Conservation (phyloP, 495 filamentous ascomycete genomes). For the Hypoxylon cercidicola region DNA sequence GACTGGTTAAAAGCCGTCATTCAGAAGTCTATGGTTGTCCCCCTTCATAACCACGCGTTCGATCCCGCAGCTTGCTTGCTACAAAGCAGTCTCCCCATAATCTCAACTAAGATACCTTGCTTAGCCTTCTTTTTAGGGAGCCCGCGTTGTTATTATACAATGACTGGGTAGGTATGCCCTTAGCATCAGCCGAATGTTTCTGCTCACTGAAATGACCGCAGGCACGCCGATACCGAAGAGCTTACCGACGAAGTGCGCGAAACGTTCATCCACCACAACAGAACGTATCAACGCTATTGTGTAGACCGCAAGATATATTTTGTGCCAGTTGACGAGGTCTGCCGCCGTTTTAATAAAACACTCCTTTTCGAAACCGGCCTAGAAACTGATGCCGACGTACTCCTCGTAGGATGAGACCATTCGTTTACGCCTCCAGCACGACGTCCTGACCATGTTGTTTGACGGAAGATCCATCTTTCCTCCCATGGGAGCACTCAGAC, state of each 20-base stretch:
- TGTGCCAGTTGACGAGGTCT: conserved; percentile 85
- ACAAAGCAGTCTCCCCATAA: conserved; percentile 22
- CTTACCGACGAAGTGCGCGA: conserved; percentile 62
- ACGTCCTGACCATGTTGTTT: conserved; percentile 76
- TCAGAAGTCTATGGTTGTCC: conserved; percentile 32
- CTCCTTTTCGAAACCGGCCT: conserved; percentile 29
- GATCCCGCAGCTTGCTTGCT: conserved; percentile 27
- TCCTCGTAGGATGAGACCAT: conserved; percentile 79
- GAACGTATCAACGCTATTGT: conserved; percentile 78
- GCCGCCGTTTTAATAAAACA: conserved; percentile 15
- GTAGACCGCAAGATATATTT: conserved; percentile 79
- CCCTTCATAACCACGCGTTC: conserved; percentile 25
- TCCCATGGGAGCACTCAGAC: conserved; percentile 68
- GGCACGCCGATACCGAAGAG: conserved; percentile 48
- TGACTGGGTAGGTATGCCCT: conserved; percentile 45
- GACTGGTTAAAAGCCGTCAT: conserved; percentile 41
- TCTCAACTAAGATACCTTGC: conserved; percentile 30
- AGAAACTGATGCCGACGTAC: conserved; percentile 33
- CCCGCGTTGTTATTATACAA: conserved; percentile 27
- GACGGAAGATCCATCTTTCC: conserved; percentile 83
- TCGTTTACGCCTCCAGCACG: conserved; percentile 75
- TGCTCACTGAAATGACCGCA: conserved; percentile 39
- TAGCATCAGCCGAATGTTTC: conserved; percentile 24
- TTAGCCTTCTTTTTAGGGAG: conserved; percentile 19
- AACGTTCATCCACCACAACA: conserved; percentile 71